phyloP scores from a whole-genome alignment of 805 yeast species.

The Candida verbasci region DNA sequence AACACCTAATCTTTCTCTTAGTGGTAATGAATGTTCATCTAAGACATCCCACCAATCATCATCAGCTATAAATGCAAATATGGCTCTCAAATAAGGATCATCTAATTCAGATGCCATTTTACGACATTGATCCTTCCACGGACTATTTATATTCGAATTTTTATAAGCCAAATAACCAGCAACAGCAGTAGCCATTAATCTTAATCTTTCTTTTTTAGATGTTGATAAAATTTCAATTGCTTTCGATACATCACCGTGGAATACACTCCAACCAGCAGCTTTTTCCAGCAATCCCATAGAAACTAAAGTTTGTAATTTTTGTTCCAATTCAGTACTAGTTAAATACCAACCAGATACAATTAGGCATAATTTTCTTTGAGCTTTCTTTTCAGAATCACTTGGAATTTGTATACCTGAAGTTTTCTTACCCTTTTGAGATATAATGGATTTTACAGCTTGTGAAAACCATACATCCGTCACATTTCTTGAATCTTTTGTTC shows the following conservation, averaged over 20 bases:
- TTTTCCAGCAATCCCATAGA: constrained; percentile 63
- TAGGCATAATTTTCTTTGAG: constrained; percentile 74
- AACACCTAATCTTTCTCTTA: constrained; percentile 85
- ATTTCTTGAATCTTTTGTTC: constrained; percentile 25
- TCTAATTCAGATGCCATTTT: constrained; percentile 82
- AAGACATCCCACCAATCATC: constrained; percentile 95
- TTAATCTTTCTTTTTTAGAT: constrained; percentile 65
- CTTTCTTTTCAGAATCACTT: constrained; percentile 45
- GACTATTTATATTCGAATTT: constrained; percentile 54
- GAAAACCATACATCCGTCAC: constrained; percentile 39
- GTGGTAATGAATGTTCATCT: constrained; percentile 83
- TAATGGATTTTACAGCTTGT: constrained; percentile 50
- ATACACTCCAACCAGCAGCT: constrained; percentile 98
- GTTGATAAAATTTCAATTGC: constrained; percentile 77
- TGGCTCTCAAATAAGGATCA: constrained; percentile 84
- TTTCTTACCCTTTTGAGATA: constrained; percentile 43
- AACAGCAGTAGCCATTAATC: constrained; percentile 87
- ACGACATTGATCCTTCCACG: constrained; percentile 94
- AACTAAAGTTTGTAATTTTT: constrained; percentile 54
- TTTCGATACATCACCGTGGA: constrained; percentile 78
- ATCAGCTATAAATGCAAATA: constrained; percentile 90
- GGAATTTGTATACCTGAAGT: constrained; percentile 44
- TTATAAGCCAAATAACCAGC: constrained; percentile 80
- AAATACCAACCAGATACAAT: constrained; percentile 90
- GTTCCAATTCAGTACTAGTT: constrained; percentile 69